Evolutionary conservation across 1,139 yeast genomes (phyloP).

Genomic region (Hyphopichia fennica): DNA sequence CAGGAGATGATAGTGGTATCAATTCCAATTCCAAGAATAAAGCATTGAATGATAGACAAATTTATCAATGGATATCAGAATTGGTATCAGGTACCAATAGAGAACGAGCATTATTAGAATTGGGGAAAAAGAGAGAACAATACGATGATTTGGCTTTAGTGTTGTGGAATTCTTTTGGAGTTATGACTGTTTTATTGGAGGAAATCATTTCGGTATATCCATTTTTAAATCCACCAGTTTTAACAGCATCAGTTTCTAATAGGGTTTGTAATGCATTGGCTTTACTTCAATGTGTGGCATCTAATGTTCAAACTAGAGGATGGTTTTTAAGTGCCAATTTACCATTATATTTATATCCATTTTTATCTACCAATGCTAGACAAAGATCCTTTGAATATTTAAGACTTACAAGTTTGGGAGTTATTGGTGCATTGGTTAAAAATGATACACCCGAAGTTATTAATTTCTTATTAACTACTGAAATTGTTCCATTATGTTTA

Average conservation of each 20-base stretch:
- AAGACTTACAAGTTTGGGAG: conserved; percentile 90
- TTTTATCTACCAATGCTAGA: conserved; percentile 86
- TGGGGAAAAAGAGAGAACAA: conserved; percentile 92
- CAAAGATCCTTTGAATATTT: conserved; percentile 92
- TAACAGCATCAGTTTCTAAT: conserved; percentile 85
- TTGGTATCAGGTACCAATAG: conserved; percentile 86
- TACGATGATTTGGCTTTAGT: conserved; percentile 92
- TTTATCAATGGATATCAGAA: conserved; percentile 87
- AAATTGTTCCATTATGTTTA: conserved; percentile 90
- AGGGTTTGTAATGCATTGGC: conserved; percentile 96
- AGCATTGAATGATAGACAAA: conserved; percentile 82
- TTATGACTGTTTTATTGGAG: conserved; percentile 86
- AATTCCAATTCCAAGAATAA: conserved; percentile 23
- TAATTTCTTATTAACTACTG: conserved; percentile 85
- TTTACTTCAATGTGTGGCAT: conserved; percentile 91
- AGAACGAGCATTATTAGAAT: conserved; percentile 87
- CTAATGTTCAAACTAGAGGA: conserved; percentile 86
- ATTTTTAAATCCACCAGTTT: conserved; percentile 78
- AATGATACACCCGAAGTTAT: conserved; percentile 96
- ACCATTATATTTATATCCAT: conserved; percentile 90
- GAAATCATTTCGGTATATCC: conserved; percentile 93
- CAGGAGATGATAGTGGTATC: neutral
- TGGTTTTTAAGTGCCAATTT: conserved; percentile 86
- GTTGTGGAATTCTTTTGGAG: conserved; percentile 95
- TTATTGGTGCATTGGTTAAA: conserved; percentile 93